Conservation (phyloP, 495 filamentous ascomycete species). For the Cercophora newfieldiana region DNA sequence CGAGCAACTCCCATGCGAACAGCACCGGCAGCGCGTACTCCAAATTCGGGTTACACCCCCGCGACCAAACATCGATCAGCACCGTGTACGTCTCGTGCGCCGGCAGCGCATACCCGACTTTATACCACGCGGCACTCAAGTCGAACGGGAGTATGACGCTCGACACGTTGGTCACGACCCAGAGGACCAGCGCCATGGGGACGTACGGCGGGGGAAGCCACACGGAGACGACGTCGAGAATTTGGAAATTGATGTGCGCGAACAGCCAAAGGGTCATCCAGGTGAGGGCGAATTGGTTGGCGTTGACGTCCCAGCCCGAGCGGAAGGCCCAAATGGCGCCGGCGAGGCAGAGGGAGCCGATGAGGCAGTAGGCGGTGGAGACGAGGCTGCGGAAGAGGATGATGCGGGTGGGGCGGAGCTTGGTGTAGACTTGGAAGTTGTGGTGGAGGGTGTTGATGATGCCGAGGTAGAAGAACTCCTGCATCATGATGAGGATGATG, state of each 20-base stretch:
- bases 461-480: constrained; percentile 56
- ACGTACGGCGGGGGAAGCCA: constrained; percentile 45
- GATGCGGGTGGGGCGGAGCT: constrained; percentile 40
- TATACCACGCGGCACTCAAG: constrained; percentile 48
- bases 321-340: constrained; percentile 56
- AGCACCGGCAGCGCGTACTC: constrained; percentile 45
- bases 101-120: constrained; percentile 49
- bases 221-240: constrained; percentile 49
- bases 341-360: constrained; percentile 46
- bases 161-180: constrained; percentile 51
- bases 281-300: constrained; percentile 46
- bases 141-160: constrained; percentile 51
- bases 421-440: constrained; percentile 46
- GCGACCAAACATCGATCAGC: constrained; percentile 50
- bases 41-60: constrained; percentile 49
- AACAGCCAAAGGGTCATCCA: constrained; percentile 56
- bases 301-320: constrained; percentile 46
- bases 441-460: constrained; percentile 43
- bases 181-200: constrained; percentile 49
- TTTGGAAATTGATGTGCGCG: constrained; percentile 51
- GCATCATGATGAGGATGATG: constrained; percentile 50
- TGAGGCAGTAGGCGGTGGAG: constrained; percentile 44
- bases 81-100: constrained; percentile 48
- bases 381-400: constrained; percentile 44
- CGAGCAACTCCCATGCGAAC: constrained; percentile 43